Conservation (phyloP, 305 asterid genomes). For the Coffea humblotiana region DNA sequence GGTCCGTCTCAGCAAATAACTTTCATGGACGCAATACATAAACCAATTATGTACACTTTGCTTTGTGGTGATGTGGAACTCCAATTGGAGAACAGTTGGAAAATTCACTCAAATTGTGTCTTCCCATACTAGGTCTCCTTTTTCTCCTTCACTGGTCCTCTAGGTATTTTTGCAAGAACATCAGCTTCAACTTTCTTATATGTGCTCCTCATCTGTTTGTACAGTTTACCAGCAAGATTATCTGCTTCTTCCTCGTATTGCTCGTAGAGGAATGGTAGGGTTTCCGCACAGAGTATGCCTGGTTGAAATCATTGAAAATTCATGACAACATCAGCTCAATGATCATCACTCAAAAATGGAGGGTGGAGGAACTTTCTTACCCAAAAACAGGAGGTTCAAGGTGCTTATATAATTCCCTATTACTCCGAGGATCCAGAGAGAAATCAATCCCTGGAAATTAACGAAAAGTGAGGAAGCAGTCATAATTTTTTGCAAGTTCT, state of each 20-base stretch:
- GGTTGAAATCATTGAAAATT: slow-evolving; percentile 9
- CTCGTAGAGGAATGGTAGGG: slow-evolving; percentile 51
- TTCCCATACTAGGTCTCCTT: slow-evolving; percentile 10
- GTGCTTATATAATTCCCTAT: slow-evolving; percentile 49
- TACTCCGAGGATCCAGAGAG: slow-evolving; percentile 45
- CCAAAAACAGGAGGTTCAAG: slow-evolving; percentile 58
- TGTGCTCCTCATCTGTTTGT: slow-evolving; percentile 28
- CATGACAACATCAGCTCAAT: neutral
- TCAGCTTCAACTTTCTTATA: slow-evolving; percentile 40
- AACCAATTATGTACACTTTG: neutral
- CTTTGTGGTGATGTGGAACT: slow-evolving; percentile 11
- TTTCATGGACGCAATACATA: too few species aligned
- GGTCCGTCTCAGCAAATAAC: slow-evolving; percentile 5
- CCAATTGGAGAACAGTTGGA: neutral
- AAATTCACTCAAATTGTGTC: neutral
- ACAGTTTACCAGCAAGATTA: slow-evolving; percentile 32
- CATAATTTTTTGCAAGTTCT: neutral
- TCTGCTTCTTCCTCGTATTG: slow-evolving; percentile 52
- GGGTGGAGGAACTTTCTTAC: slow-evolving; percentile 26
- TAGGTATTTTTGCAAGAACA: slow-evolving; percentile 44
- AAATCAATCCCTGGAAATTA: slow-evolving; percentile 36
- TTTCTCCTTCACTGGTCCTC: slow-evolving; percentile 33
- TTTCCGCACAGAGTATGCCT: slow-evolving; percentile 53
- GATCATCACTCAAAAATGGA: neutral
- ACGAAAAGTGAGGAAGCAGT: neutral